Conservation (phyloP, 2,329 filamentous ascomycete species). For the Aspergillus tamarii region DNA sequence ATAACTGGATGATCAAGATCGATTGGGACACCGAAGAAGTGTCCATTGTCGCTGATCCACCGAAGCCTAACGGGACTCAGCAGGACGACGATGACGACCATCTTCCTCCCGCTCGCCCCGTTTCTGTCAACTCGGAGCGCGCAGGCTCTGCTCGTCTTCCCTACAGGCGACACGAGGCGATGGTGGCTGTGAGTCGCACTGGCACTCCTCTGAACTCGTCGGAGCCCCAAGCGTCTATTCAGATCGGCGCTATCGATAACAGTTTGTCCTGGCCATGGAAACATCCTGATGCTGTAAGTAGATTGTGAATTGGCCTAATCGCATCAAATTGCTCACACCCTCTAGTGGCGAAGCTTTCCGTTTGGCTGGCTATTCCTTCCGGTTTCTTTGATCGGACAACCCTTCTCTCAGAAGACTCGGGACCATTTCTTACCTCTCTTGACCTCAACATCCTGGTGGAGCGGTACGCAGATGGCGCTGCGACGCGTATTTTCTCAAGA, state of each 20-base stretch:
- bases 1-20: slow-evolving; percentile 99
- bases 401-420: slow-evolving; percentile 90
- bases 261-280: slow-evolving; percentile 99
- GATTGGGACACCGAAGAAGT: slow-evolving; percentile 83
- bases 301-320: background rate
- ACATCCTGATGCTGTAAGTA: slow-evolving; percentile 80
- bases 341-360: slow-evolving; percentile 78
- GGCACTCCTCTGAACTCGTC: slow-evolving; percentile 53
- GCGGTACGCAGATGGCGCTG: slow-evolving; percentile 84
- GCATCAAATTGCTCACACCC: slow-evolving; percentile 16
- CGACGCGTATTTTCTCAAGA: slow-evolving; percentile 89
- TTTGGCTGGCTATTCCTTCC: slow-evolving; percentile 98
- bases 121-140: slow-evolving; percentile 55
- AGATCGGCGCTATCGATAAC: slow-evolving; percentile 94
- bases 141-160: slow-evolving; percentile 57
- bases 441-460: slow-evolving; percentile 96
- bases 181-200: slow-evolving; percentile 70
- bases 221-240: slow-evolving; percentile 63
- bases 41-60: slow-evolving; percentile 84
- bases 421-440: slow-evolving; percentile 95
- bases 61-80: slow-evolving; percentile 59
- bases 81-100: slow-evolving; percentile 50
- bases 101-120: slow-evolving; percentile 62
- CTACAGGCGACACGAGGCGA: slow-evolving; percentile 79
- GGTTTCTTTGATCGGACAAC: slow-evolving; percentile 91